A percentile compares a stretch with the other conserved stretches of the same genome.
Conservation (phyloP, 1,284 basidiomycete species). For the Puccinia triticina region DNA sequence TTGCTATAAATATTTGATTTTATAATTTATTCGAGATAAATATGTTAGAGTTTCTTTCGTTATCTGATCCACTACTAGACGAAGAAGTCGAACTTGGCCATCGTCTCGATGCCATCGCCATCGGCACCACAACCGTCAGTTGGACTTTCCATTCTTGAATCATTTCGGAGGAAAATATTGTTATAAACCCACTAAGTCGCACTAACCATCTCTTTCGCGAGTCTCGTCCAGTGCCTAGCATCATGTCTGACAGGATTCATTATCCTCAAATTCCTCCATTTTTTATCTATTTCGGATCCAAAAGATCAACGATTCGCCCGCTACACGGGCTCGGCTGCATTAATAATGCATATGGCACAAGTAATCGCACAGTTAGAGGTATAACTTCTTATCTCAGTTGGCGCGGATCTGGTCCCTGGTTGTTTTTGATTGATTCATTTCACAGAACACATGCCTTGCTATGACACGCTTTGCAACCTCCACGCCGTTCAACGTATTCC, state of each 20-base stretch:
- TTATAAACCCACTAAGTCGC: too few species aligned
- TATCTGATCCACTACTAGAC: not conserved
- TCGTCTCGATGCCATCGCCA: constrained; percentile 23
- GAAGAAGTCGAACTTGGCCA: constrained; percentile 13
- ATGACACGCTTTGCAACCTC: constrained; percentile 21
- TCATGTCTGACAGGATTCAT: constrained; percentile 25
- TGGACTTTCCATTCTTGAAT: not conserved
- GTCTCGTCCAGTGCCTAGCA: constrained; percentile 15
- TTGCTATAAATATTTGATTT: too few species aligned
- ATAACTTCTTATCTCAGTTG: not conserved
- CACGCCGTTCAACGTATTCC: constrained; percentile 22
- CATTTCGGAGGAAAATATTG: too few species aligned
- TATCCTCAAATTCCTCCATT: constrained; percentile 21
- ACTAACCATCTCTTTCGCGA: not conserved
- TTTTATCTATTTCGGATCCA: constrained; percentile 25
- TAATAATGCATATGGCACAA: constrained; percentile 18
- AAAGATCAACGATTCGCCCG: constrained; percentile 30
- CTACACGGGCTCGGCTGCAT: constrained; percentile 11
- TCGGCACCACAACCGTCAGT: constrained; percentile 21
- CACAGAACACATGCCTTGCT: constrained; percentile 28
- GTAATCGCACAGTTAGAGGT: constrained; percentile 22
- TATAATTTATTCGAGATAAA: not conserved
- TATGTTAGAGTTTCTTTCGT: constrained; percentile 9
- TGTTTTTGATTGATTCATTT: not conserved
- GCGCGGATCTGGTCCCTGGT: not conserved